Evolutionary conservation across 768 basidiomycete genomes (phyloP).

Genomic region (Holtermanniella nyarrowii): DNA sequence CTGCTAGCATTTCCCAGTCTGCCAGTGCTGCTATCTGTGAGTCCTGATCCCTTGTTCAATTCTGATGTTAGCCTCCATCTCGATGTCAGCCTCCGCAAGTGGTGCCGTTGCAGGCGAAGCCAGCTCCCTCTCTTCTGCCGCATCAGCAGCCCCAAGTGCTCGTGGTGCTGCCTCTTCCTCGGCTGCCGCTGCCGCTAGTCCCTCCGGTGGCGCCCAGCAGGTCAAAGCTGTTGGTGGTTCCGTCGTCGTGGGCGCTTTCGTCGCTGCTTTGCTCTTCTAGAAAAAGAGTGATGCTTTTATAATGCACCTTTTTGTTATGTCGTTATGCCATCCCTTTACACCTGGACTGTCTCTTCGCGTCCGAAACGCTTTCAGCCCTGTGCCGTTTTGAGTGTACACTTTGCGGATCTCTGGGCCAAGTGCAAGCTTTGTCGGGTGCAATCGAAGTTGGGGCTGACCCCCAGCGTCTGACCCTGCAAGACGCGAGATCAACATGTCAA

Average conservation of each 20-base stretch:
- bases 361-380: too few species aligned
- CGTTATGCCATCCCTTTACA: too few species aligned
- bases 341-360: too few species aligned
- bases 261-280: not conserved
- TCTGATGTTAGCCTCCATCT: not conserved
- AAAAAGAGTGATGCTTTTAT: too few species aligned
- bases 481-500: too few species aligned
- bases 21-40: not conserved
- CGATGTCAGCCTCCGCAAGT: not conserved
- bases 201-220: not conserved
- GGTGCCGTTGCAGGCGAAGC: constrained; percentile 7
- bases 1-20: constrained; percentile 2
- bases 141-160: constrained; percentile 1
- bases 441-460: too few species aligned
- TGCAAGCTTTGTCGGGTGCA: too few species aligned
- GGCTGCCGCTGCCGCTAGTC: constrained; percentile 5
- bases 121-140: not conserved
- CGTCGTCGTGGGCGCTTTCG: not conserved
- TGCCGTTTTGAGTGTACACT: too few species aligned
- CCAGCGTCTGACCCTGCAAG: too few species aligned
- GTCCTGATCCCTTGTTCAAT: not conserved
- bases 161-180: constrained; percentile 2
- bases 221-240: not conserved
- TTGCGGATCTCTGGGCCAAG: too few species aligned
- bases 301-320: too few species aligned